Evolutionary conservation across 108 stramenopile genomes (phyloP).

Genomic region (Stephanodiscus minutulus): DNA sequence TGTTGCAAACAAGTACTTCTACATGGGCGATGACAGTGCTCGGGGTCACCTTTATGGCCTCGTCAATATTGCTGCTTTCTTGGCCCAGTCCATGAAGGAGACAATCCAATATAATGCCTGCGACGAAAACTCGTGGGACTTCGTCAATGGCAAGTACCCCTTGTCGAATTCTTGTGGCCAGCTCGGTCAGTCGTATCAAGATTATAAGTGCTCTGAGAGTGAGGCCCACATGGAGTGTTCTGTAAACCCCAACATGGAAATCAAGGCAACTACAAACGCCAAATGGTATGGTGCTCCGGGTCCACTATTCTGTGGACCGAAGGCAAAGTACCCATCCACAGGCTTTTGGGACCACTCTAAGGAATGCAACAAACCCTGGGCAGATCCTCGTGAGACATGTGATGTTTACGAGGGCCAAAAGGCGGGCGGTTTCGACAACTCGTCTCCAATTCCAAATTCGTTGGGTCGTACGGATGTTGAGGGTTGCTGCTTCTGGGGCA

Average conservation of each 20-base stretch:
- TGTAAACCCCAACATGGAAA: slow-evolving; percentile 5
- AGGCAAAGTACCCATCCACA: slow-evolving; percentile 31
- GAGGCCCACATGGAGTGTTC: slow-evolving; percentile 31
- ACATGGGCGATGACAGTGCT: slow-evolving; percentile 37
- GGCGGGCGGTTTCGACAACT: slow-evolving; percentile 28
- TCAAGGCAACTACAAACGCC: slow-evolving; percentile 21
- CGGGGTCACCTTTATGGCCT: slow-evolving; percentile 40
- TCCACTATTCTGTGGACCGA: slow-evolving; percentile 48
- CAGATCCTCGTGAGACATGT: slow-evolving; percentile 19
- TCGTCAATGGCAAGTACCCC: slow-evolving; percentile 2
- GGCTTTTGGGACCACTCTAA: slow-evolving; percentile 49
- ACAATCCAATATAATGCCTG: slow-evolving; percentile 64
- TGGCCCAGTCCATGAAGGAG: slow-evolving; percentile 62
- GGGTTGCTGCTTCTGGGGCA: slow-evolving; percentile 49
- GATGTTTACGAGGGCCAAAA: slow-evolving; percentile 32
- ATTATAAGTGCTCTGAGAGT: slow-evolving; percentile 24
- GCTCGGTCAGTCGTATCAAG: slow-evolving; percentile 36
- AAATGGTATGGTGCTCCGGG: slow-evolving; percentile 54
- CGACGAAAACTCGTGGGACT: slow-evolving; percentile 41
- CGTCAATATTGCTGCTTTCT: slow-evolving; percentile 53
- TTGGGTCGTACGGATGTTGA: slow-evolving; percentile 40
- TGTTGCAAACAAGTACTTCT: slow-evolving; percentile 40
- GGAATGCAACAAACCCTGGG: slow-evolving; percentile 40
- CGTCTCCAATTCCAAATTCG: slow-evolving; percentile 20
- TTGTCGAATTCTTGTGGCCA: slow-evolving; percentile 40